These are phyloP conservation scores for Cryomyces minteri DNA, from an alignment of 495 filamentous ascomycete genomes.

Conservation along the genomic window DNA sequence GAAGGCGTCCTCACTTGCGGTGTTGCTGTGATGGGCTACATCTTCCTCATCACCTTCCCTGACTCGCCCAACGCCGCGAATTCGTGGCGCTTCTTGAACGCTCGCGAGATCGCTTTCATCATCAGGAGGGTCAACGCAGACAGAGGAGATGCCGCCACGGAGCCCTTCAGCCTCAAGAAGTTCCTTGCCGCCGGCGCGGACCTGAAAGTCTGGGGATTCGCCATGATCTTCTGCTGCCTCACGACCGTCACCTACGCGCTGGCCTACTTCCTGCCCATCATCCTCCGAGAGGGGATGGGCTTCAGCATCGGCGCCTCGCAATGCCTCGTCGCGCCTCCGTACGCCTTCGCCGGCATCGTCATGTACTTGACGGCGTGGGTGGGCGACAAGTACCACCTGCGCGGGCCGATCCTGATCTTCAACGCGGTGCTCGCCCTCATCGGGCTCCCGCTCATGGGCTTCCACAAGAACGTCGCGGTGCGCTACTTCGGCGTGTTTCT, in stretches of 20 bases:
- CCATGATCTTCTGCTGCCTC: slow-evolving; percentile 36
- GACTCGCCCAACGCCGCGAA: slow-evolving; percentile 10
- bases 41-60: slow-evolving; percentile 14
- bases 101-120: slow-evolving; percentile 20
- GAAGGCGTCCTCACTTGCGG: slow-evolving; percentile 23
- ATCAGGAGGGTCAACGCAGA: slow-evolving; percentile 22
- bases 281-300: slow-evolving; percentile 36
- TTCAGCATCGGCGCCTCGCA: slow-evolving; percentile 36
- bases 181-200: slow-evolving; percentile 17
- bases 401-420: slow-evolving; percentile 36
- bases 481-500: slow-evolving; percentile 51
- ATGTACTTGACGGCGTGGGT: slow-evolving; percentile 34
- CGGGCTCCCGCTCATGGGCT: slow-evolving; percentile 33
- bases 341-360: slow-evolving; percentile 37
- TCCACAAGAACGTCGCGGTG: slow-evolving; percentile 25
- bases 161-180: slow-evolving; percentile 16
- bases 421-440: slow-evolving; percentile 30
- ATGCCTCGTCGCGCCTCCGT: slow-evolving; percentile 47
- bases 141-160: slow-evolving; percentile 16
- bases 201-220: slow-evolving; percentile 31
- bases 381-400: slow-evolving; percentile 36
- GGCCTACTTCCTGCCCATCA: slow-evolving; percentile 50
- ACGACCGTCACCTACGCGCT: slow-evolving; percentile 45
- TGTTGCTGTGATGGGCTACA: slow-evolving; percentile 19
- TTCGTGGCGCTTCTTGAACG: slow-evolving; percentile 14